phyloP scores from a whole-genome alignment of 192 early-diverging fungal genomes.

The Rhizophagus prolifer region DNA sequence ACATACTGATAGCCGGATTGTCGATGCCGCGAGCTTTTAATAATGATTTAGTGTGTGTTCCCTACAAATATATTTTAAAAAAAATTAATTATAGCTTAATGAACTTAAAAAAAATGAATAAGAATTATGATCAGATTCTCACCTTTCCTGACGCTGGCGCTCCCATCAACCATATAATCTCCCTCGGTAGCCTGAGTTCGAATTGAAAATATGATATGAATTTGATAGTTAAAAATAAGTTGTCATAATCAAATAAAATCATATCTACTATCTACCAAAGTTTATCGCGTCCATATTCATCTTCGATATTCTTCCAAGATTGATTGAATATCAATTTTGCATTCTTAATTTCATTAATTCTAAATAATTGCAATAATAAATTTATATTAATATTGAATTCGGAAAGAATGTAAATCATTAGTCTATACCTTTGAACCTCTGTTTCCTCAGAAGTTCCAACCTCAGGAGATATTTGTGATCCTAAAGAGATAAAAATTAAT shows the following conservation, averaged over 20 bases:
- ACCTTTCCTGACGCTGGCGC: slow-evolving; percentile 53
- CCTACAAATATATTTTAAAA: slow-evolving; percentile 26
- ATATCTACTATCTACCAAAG: slow-evolving; percentile 34
- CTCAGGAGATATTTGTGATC: not conserved
- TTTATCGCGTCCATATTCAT: slow-evolving; percentile 49
- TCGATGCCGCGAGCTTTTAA: slow-evolving; percentile 55
- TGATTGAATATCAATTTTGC: slow-evolving; percentile 63
- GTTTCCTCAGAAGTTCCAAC: not conserved
- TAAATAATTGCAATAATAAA: slow-evolving; percentile 12
- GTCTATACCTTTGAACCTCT: not conserved
- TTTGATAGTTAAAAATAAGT: not conserved
- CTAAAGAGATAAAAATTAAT: not conserved
- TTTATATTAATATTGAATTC: not conserved
- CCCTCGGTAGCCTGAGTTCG: slow-evolving; percentile 40
- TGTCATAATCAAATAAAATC: not conserved
- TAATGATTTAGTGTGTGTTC: slow-evolving; percentile 57
- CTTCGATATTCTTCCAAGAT: slow-evolving; percentile 59
- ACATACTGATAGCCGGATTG: slow-evolving; percentile 57
- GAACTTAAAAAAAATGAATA: not conserved
- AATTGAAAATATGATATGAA: not conserved
- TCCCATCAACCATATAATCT: slow-evolving; percentile 61
- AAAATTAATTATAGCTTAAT: not conserved
- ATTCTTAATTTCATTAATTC: slow-evolving; percentile 54
- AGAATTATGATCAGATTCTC: not conserved
- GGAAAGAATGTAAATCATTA: not conserved